These are phyloP conservation scores for Phytophthora crassamura DNA, from an alignment of 352 stramenopile genomes.

Conservation along the genomic window DNA sequence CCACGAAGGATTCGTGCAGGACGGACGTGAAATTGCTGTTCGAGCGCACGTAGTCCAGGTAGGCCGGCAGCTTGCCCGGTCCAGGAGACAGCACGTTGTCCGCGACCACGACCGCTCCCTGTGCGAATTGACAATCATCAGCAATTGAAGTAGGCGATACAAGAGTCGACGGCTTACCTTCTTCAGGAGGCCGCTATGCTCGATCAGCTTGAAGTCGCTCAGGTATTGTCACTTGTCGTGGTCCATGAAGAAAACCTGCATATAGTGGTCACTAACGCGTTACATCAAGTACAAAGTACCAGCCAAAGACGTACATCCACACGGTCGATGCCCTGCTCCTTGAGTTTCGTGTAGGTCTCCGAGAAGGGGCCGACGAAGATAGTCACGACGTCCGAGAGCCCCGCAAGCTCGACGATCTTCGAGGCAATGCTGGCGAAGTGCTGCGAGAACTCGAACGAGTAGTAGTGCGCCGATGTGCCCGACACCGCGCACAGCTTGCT, in stretches of 20 bases:
- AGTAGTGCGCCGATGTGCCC: conserved; percentile 36
- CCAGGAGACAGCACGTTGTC: conserved; percentile 49
- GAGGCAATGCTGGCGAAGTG: conserved; percentile 40
- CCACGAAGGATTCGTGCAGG: conserved; percentile 36
- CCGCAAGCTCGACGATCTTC: conserved; percentile 35
- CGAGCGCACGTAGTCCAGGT: conserved; percentile 42
- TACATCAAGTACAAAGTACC: too few species aligned
- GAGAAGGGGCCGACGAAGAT: conserved; percentile 39
- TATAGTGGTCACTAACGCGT: not conserved
- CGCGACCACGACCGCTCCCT: conserved; percentile 40
- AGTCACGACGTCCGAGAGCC: conserved; percentile 37
- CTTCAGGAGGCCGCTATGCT: conserved; percentile 36
- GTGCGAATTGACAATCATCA: not conserved
- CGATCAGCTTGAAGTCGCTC: conserved; percentile 40
- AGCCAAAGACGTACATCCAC: too few species aligned
- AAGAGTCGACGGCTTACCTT: conserved; percentile 12
- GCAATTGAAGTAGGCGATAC: not conserved
- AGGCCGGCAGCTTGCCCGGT: conserved; percentile 25
- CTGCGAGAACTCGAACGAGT: conserved; percentile 52
- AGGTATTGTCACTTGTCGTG: conserved; percentile 40
- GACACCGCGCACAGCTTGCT: conserved; percentile 29
- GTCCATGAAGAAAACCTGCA: conserved; percentile 47
- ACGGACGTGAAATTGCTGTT: conserved; percentile 39
- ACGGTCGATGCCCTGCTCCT: conserved; percentile 28
- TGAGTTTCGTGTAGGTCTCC: conserved; percentile 39